Evolutionary conservation across 306 rosid species (phyloP), one percentile per base, ranked within the genome.

Genomic region (Cucumis hystrix): DNA sequence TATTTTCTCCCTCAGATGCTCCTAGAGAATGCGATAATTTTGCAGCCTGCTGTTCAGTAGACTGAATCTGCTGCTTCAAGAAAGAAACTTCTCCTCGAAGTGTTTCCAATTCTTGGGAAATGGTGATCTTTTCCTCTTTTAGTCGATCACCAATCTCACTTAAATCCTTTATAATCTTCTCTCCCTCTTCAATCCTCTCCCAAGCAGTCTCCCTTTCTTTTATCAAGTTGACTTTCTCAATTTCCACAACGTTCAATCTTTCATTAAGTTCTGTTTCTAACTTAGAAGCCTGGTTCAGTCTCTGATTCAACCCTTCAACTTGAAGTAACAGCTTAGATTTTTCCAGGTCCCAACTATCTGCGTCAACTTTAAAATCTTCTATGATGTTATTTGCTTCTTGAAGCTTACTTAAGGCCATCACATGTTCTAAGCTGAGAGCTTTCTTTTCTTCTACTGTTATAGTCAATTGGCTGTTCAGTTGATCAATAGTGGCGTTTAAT

Each of bases 1-100:
- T 80, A 10, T 92, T 90, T 83, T 92, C 92, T 84, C 87, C 90
- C 84, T 89, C 70, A 1, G 84, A 76, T 43, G 77, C 89, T 82
- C 85, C 84, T 81, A 89, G 81, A 79, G 82, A 65, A 74, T 75
- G 75, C 79, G 80, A 82, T 73, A 85, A 55, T 74, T 79, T 82
- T 77, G 89, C 80, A 69, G 70, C 79, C 86, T 83, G 76, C 79
- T 84, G 86, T 70, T 83, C 91, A 35, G 87, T 79, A 45, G 84
- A 84, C 78, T 91, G 89, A 77, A 87, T 78, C 73, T 83, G 83
- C 83, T 83, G 89, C 85, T 83, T 91, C 81, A 86, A 64, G 77
- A 8, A 63, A 78, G 87, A 85, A 77, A 82, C 57, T 65, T 86
- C 93, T 73, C 71, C 82, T 33, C 78, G 79, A 65, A 82, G 82